Evolutionary conservation across 1,284 basidiomycete genomes (phyloP), one percentile per base, ranked within the genome.

Genomic region (Melampsora abietis-canadensis): DNA sequence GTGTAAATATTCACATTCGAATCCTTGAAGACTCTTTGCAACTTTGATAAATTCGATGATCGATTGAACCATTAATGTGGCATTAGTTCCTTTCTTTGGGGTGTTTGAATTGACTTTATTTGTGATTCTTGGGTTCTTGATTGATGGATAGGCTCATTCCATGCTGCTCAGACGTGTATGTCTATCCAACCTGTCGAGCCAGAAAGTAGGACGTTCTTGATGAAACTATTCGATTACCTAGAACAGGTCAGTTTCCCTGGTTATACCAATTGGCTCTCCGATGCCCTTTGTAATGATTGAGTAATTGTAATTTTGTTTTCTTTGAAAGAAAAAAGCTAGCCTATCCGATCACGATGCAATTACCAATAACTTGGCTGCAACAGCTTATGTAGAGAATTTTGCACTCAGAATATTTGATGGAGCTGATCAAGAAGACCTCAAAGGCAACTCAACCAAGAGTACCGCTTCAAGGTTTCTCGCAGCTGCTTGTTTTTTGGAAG

Each of bases 361-460:
- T 75, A 89, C 91, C 75, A 87, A 89, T 78, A 92, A 96, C 79
- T 84, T 87, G 1, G 92, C 88, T 0, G 91, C 91, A 66, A 86
- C 89, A 0, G 92, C 93, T 3, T 94, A 94, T 80, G 87, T 97
- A 37, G 93, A 96, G 84, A 94, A 94, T 83, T 97, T 97, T 84
- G 94, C 92, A 0, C 83, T 95, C 46, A 90, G 87, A 77, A 88
- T 98, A 31, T 98, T 98, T 82, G 84, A 85, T 12, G 85, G 86
- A 70, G 94, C 95, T n/a, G 94, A 98, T 81, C 89, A 91, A 77
- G 91, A 94, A 80, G 94, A 97, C 81, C 85, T 93, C 57, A 85
- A 84, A 17, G 92, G 91, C 0, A 85, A 85, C 66, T 88, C 89
- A 15, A 90, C 88, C 61, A 88, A 91, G 79, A 85, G 86, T 21